These are phyloP conservation scores for Macrolepiota dolichaula DNA, from an alignment of 768 basidiomycete genomes.

Conservation along the genomic window DNA sequence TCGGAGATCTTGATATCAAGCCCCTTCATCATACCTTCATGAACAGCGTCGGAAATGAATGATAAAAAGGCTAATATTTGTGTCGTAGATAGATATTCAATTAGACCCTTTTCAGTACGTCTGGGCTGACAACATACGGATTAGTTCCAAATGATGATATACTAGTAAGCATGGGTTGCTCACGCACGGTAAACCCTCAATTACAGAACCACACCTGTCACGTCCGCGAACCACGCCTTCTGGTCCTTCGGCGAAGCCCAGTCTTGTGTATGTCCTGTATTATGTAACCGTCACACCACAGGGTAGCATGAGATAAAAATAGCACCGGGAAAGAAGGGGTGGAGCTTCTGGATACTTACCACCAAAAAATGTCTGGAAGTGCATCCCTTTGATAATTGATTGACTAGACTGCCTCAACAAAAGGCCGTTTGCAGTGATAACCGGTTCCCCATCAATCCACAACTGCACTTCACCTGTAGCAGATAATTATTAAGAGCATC, in stretches of 20 bases:
- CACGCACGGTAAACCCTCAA: not conserved
- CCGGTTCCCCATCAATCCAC: constrained; percentile 58
- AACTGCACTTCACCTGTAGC: constrained; percentile 59
- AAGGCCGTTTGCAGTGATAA: constrained; percentile 48
- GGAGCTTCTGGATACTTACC: constrained; percentile 34
- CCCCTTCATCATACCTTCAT: no score
- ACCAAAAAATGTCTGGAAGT: constrained; percentile 79
- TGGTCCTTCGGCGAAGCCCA: constrained; percentile 64
- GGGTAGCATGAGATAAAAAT: not conserved
- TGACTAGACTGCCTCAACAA: constrained; percentile 39
- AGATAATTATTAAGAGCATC: not conserved
- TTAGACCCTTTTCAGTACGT: no score
- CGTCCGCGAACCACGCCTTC: constrained; percentile 54
- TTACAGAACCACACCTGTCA: constrained; percentile 39
- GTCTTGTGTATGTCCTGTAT: constrained; percentile 44
- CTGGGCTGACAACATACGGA: not conserved
- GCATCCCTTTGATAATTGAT: constrained; percentile 60
- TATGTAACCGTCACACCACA: not conserved
- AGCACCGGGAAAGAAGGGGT: not conserved
- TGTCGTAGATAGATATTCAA: no score
- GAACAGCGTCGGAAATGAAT: no score
- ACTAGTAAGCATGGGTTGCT: not conserved
- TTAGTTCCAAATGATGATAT: not conserved
- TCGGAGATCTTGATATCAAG: no score
- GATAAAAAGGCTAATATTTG: no score